phyloP scores from a whole-genome alignment of 495 filamentous ascomycete genomes.

The Mycothermus thermophilus region DNA sequence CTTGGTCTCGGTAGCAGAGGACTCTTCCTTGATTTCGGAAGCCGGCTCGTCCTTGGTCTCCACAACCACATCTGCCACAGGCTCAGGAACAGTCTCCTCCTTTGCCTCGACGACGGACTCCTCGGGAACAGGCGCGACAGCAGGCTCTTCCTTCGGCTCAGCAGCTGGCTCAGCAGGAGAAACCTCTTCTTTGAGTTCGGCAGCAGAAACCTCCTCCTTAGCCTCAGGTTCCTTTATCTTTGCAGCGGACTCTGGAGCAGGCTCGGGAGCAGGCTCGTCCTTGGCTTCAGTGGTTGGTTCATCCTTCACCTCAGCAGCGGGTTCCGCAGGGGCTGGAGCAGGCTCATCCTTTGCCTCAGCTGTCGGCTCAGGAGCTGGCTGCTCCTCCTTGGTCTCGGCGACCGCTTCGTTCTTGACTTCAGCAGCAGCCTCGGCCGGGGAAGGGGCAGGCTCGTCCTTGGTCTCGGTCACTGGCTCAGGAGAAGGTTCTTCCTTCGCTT shows the following conservation, averaged over 20 bases:
- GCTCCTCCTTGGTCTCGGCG: slow-evolving; percentile 2
- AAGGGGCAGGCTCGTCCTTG: slow-evolving; percentile 5
- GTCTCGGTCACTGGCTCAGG: neutral
- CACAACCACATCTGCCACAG: neutral
- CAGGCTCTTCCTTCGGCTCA: slow-evolving; percentile 3
- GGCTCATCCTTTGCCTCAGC: neutral
- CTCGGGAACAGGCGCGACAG: no score
- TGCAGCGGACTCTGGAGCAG: neutral
- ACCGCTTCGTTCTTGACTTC: neutral
- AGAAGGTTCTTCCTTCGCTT: neutral
- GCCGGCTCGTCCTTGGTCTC: slow-evolving; percentile 1
- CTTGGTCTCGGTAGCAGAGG: slow-evolving; percentile 1
- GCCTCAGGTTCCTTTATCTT: no score
- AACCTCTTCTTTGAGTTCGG: slow-evolving; percentile 1
- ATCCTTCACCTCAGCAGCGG: neutral
- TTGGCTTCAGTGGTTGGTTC: neutral
- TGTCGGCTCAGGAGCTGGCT: neutral
- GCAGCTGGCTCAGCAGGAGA: slow-evolving; percentile 1
- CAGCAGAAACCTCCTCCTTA: slow-evolving; percentile 1
- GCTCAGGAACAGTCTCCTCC: neutral
- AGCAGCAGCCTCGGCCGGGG: neutral
- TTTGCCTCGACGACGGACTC: neutral
- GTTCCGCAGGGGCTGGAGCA: neutral
- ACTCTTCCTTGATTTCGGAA: neutral
- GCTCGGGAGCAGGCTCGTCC: neutral